Percentiles rank a stretch among this genome's conserved stretches.
Evolutionary conservation across 306 rosid genomes (phyloP).

Genomic region (Rosa lucieae): DNA sequence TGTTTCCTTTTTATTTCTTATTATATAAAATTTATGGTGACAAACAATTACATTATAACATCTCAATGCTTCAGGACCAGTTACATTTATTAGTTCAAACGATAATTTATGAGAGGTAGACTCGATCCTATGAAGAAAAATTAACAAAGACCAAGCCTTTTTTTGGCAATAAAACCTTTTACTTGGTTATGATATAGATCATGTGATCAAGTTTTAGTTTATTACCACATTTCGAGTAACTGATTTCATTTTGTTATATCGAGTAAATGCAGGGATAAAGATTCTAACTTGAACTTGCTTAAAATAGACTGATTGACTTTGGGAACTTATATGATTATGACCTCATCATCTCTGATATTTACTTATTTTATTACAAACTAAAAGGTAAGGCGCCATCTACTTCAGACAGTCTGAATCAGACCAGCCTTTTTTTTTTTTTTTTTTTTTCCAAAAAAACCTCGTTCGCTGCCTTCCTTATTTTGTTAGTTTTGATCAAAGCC

Average conservation of each 20-base stretch:
- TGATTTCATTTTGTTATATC: not conserved
- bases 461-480: not conserved
- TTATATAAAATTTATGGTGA: too few relatives aligned
- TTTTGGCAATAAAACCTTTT: too few relatives aligned
- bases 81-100: too few relatives aligned
- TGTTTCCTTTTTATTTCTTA: too few relatives aligned
- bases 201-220: not conserved
- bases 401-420: not conserved
- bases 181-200: too few relatives aligned
- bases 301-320: not conserved
- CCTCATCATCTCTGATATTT: not conserved
- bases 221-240: not conserved
- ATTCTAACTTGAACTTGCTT: not conserved
- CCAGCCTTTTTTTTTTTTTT: too few relatives aligned
- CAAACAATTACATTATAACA: too few relatives aligned
- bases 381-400: not conserved
- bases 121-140: too few relatives aligned
- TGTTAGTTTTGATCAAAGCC: not conserved
- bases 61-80: too few relatives aligned
- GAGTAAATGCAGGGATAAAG: conserved; percentile 8
- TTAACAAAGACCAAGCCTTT: too few relatives aligned
- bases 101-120: too few relatives aligned
- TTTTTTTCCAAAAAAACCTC: too few relatives aligned
- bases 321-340: not conserved
- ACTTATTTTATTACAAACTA: not conserved